These are phyloP conservation scores for Musa balbisiana DNA, from an alignment of 202 grass and related monocot species.

Conservation along the genomic window DNA sequence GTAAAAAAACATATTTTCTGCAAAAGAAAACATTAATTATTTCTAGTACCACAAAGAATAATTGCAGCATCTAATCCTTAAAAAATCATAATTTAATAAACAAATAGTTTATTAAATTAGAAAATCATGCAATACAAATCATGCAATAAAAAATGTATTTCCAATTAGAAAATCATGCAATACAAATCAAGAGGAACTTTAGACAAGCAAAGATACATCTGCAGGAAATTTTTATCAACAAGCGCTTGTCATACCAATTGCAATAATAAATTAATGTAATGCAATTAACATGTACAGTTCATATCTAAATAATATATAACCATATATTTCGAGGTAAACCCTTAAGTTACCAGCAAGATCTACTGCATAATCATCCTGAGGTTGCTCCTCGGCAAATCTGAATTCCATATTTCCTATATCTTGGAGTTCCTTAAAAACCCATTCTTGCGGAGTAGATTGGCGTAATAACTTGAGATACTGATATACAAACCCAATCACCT, in stretches of 20 bases:
- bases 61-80: neutral
- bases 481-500: constrained; percentile 66
- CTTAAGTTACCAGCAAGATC: constrained; percentile 71
- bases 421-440: constrained; percentile 97
- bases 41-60: constrained; percentile 14
- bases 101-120: neutral
- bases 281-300: constrained; percentile 10
- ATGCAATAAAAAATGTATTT: no score
- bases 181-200: neutral
- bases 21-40: constrained; percentile 23
- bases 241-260: neutral
- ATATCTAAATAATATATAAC: constrained; percentile 19
- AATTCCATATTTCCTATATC: constrained; percentile 93
- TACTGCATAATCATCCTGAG: constrained; percentile 86
- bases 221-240: no score
- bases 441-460: constrained; percentile 80
- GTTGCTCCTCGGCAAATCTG: constrained; percentile 95
- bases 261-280: neutral
- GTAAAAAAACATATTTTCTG: constrained; percentile 85
- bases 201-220: neutral
- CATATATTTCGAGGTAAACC: constrained; percentile 22
- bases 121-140: neutral
- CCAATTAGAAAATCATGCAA: neutral
- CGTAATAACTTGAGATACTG: constrained; percentile 74
- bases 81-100: neutral